A percentile compares a stretch with the other conserved stretches of the same genome.
phyloP scores from a whole-genome alignment of 129 eudicot species.

The Pseudognaphalium luteoalbum region DNA sequence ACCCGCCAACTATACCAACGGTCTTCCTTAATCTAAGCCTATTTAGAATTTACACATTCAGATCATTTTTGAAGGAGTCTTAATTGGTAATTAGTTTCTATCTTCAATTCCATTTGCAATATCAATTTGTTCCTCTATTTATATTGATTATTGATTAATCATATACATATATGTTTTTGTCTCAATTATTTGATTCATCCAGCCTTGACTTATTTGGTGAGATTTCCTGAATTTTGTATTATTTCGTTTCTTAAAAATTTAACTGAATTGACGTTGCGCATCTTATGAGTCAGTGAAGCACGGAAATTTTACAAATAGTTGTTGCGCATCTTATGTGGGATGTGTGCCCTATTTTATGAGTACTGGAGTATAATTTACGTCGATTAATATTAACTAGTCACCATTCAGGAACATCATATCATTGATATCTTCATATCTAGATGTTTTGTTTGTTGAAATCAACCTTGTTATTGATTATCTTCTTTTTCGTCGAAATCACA shows the following conservation, averaged over 20 bases:
- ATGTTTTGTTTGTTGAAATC: too few species aligned
- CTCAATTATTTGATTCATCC: conserved; percentile 6
- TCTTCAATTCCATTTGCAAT: not conserved
- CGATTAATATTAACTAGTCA: too few species aligned
- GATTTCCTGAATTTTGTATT: not conserved
- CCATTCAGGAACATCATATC: too few species aligned
- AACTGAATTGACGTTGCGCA: not conserved
- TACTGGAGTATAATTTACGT: too few species aligned
- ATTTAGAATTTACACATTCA: conserved; percentile 2
- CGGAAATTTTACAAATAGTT: too few species aligned
- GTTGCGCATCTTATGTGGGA: too few species aligned
- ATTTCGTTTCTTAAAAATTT: not conserved
- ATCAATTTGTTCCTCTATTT: not conserved
- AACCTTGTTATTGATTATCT: too few species aligned
- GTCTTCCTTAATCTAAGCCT: conserved; percentile 25
- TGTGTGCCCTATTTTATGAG: too few species aligned
- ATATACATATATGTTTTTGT: not conserved
- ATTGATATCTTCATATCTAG: too few species aligned
- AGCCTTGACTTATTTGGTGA: conserved; percentile 19
- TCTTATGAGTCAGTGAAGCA: too few species aligned
- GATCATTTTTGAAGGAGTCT: conserved; percentile 15
- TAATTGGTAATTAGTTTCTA: conserved; percentile 15
- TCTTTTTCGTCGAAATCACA: too few species aligned
- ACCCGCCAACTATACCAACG: conserved; percentile 34
- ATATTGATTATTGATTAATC: not conserved